Conservation (phyloP, 345 rosid genomes). For the Leavenworthia alabamica region DNA sequence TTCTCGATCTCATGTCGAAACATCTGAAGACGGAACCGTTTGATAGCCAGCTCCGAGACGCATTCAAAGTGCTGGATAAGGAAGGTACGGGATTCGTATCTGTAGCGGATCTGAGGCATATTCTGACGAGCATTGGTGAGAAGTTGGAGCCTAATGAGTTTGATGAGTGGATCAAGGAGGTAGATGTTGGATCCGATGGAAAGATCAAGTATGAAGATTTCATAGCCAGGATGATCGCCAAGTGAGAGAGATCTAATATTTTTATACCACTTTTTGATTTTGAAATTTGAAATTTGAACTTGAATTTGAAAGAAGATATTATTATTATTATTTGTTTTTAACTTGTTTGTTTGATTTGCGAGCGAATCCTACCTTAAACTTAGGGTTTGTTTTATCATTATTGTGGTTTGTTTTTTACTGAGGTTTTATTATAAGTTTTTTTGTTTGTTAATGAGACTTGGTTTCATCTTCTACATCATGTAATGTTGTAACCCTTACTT, state of each 20-base stretch:
- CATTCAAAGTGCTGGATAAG: slow-evolving; percentile 93
- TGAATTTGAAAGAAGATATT: too few species aligned
- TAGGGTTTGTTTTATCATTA: slow-evolving; percentile 9
- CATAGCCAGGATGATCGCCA: slow-evolving; percentile 91
- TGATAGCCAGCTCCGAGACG: slow-evolving; percentile 96
- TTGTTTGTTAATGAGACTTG: background rate
- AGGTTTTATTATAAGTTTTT: background rate
- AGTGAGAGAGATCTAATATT: slow-evolving; percentile 53
- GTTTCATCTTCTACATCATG: background rate
- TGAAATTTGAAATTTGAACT: slow-evolving; percentile 5
- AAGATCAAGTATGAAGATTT: slow-evolving; percentile 93
- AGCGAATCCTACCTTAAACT: slow-evolving; percentile 17
- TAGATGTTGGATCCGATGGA: slow-evolving; percentile 87
- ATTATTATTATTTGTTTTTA: too few species aligned
- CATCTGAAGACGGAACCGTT: slow-evolving; percentile 95
- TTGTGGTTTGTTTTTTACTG: background rate
- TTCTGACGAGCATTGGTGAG: slow-evolving; percentile 87
- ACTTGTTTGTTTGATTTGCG: slow-evolving; percentile 10
- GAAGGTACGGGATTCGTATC: slow-evolving; percentile 81
- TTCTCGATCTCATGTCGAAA: slow-evolving; percentile 87
- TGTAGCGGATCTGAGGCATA: slow-evolving; percentile 94
- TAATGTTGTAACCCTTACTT: too few species aligned
- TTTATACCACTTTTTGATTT: background rate
- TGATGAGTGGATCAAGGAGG: slow-evolving; percentile 99
- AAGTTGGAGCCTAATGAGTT: slow-evolving; percentile 89